phyloP scores from a whole-genome alignment of 768 basidiomycete species.

The Pleurotus cornucopiae region DNA sequence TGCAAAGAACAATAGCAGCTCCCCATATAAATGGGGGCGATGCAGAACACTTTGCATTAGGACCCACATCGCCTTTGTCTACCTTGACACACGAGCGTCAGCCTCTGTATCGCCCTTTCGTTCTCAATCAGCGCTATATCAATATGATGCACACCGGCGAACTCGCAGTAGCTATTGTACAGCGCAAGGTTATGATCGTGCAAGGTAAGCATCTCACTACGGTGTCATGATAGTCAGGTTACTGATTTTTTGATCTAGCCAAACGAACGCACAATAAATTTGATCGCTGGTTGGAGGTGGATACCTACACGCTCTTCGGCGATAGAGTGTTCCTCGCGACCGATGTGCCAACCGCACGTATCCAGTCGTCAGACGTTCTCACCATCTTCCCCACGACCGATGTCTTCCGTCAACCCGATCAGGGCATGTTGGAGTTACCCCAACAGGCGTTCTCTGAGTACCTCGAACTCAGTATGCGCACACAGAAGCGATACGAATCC shows the following conservation, averaged over 20 bases:
- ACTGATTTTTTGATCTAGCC: conserved; percentile 30
- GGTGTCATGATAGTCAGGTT: too few species aligned
- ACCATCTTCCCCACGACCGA: conserved; percentile 47
- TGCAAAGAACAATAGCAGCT: conserved; percentile 1
- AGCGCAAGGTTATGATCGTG: conserved; percentile 63
- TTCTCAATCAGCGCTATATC: background rate
- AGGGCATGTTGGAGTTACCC: conserved; percentile 65
- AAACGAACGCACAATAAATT: conserved; percentile 48
- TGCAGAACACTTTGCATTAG: too few species aligned
- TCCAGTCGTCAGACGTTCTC: conserved; percentile 54
- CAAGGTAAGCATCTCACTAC: conserved; percentile 41
- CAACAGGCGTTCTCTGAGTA: conserved; percentile 56
- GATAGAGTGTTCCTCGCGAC: conserved; percentile 63
- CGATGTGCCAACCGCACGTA: conserved; percentile 57
- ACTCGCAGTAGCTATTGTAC: conserved; percentile 65
- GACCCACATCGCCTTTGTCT: background rate
- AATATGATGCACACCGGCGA: conserved; percentile 49
- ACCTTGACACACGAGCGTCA: background rate
- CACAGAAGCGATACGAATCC: conserved; percentile 52
- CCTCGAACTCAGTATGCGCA: conserved; percentile 45
- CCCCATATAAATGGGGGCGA: background rate
- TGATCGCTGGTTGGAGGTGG: conserved; percentile 63
- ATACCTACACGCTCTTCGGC: conserved; percentile 61
- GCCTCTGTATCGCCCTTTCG: too few species aligned
- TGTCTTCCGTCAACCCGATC: conserved; percentile 20